Evolutionary conservation across 108 stramenopile species (phyloP).

Genomic region (Cyclostephanos tholiformis): DNA sequence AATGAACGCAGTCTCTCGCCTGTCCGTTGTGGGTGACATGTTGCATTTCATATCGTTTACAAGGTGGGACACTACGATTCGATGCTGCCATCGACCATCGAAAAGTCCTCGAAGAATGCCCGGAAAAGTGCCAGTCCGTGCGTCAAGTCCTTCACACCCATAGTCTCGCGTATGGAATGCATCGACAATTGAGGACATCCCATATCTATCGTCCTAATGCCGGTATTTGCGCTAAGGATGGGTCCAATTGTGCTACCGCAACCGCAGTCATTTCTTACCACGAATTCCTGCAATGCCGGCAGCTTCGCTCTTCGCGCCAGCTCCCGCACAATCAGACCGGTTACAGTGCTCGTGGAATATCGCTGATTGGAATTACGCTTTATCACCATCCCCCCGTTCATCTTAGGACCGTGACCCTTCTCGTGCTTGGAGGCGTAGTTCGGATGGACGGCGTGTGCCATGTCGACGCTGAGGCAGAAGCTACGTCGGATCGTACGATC

Average conservation of each 20-base stretch:
- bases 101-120: constrained; percentile 75
- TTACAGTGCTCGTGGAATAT: constrained; percentile 92
- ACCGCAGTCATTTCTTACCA: constrained; percentile 92
- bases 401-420: constrained; percentile 85
- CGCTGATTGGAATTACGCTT: constrained; percentile 97
- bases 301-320: constrained; percentile 70
- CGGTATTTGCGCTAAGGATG: constrained; percentile 83
- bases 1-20: no score
- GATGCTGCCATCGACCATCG: constrained; percentile 60
- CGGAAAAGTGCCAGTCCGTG: constrained; percentile 77
- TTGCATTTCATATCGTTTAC: neutral
- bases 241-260: constrained; percentile 99
- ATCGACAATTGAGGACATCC: constrained; percentile 96
- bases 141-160: constrained; percentile 77
- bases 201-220: constrained; percentile 94
- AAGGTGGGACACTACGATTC: constrained; percentile 12
- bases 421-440: constrained; percentile 97
- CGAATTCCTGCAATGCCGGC: constrained; percentile 88
- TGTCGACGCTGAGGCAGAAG: constrained; percentile 86
- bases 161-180: constrained; percentile 95
- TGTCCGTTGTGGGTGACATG: no score
- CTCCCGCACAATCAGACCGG: constrained; percentile 88
- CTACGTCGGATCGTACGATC: constrained; percentile 54
- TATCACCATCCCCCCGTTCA: constrained; percentile 97
- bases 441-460: constrained; percentile 97